Evolutionary conservation across 495 filamentous ascomycete species (phyloP).

Genomic region (Acidomyces sp.): DNA sequence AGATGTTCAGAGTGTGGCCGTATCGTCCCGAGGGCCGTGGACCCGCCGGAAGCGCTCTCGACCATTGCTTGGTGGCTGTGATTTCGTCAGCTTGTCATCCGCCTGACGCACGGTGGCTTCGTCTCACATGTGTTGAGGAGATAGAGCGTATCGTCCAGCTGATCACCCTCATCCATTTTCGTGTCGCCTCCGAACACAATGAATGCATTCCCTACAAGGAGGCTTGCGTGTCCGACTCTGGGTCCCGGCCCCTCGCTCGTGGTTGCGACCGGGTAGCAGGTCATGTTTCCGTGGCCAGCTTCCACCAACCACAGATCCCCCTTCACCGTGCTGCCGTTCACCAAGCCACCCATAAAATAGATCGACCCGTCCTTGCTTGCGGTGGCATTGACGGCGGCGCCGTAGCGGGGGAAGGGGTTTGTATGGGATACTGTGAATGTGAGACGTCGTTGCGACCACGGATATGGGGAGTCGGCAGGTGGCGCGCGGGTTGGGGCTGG

Average conservation of each 20-base stretch:
- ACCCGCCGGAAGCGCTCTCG: constrained; percentile 72
- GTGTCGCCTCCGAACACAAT: constrained; percentile 99
- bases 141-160: constrained; percentile 89
- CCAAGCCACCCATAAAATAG: constrained; percentile 94
- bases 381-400: constrained; percentile 83
- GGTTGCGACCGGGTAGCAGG: constrained; percentile 82
- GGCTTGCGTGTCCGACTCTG: constrained; percentile 84
- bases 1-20: constrained; percentile 88
- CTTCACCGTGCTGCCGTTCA: constrained; percentile 86
- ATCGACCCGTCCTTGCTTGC: constrained; percentile 94
- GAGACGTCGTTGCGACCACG: constrained; percentile 84
- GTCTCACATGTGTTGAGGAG: constrained; percentile 89
- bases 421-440: constrained; percentile 72
- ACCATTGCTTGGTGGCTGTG: constrained; percentile 93
- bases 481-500: neutral
- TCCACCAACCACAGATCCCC: constrained; percentile 98
- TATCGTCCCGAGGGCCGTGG: constrained; percentile 80
- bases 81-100: constrained; percentile 1
- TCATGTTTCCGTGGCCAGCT: constrained; percentile 53
- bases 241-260: constrained; percentile 90
- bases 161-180: constrained; percentile 83
- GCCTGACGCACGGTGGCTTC: neutral
- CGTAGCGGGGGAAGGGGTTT: constrained; percentile 92
- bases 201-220: constrained; percentile 95
- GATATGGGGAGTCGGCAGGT: constrained; percentile 56